Base-by-base conservation (phyloP, 2,329 filamentous ascomycete species). In the Aspergillus ustus region DNA sequence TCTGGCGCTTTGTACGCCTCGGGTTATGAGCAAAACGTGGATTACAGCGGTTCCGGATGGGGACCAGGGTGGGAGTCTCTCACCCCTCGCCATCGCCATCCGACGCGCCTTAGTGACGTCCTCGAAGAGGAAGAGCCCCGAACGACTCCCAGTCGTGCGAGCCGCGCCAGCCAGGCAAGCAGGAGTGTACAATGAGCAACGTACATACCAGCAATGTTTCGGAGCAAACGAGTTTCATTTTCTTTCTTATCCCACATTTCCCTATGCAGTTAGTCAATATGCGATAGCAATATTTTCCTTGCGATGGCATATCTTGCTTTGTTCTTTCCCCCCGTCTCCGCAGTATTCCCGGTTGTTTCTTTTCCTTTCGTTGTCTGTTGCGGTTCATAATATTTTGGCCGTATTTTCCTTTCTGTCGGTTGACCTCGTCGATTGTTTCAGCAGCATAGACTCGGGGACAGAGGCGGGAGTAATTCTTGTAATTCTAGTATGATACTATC, bases 101-200 rank as follows among this genome's bases (percentile, higher is more conserved):
- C 93, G 0, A 96, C 93, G 8, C 83, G 93, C 60, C 81, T 97
- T 65, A 96, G 92, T 75, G 93, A 96, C 77, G 93, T 97, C 29
- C 84, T 95, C 31, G 90, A 93, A 72, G 92, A 96, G 66, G 91
- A 95, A 67, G 92, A 96, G 77, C 84, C 88, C 54, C 91, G 90
- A 34, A 82, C 82, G n/a, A 83, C 78, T 73, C 86, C 90, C 22
- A 91, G 90, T 15, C 91, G 90, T 67, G 88, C 87, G 11, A 89
- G 88, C 73, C 71, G 73, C n/a, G 68, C 68, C 49, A 70, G 68
- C 52, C 65, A 87, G 63, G 76, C 83, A 66, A 87, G 74, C 56
- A 68, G 72, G 25, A 74, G 73, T 59, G 64, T 77, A 64, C 71
- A 72, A 49, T 76, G 63, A 71, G 55, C 34, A 31, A 29, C 34